phyloP scores from a whole-genome alignment of 1,284 basidiomycete genomes.

The Boletus austroedulis region DNA sequence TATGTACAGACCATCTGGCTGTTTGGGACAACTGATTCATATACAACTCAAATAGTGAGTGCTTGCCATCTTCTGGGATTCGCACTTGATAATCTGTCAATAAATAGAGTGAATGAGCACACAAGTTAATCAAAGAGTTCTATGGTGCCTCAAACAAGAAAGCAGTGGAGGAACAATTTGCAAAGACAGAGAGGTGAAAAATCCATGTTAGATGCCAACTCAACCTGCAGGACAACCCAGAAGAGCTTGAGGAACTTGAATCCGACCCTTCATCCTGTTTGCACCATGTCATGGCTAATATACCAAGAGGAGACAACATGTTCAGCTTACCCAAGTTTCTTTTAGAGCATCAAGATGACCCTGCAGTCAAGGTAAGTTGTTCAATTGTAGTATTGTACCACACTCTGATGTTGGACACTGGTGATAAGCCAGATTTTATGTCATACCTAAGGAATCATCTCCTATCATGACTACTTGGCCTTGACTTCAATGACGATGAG shows the following conservation, averaged over 20 bases:
- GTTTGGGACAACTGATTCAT: neutral
- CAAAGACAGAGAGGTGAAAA: neutral
- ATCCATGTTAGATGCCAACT: neutral
- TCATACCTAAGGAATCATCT: slow-evolving; percentile 15
- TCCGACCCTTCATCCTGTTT: neutral
- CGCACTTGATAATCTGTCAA: no score
- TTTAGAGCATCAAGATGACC: slow-evolving; percentile 5
- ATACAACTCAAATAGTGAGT: slow-evolving; percentile 2
- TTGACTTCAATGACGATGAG: slow-evolving; percentile 13
- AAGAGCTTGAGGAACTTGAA: no score
- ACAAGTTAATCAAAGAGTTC: neutral
- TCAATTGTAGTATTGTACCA: neutral
- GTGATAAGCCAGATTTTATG: slow-evolving; percentile 14
- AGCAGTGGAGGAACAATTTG: neutral
- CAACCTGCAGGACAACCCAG: no score
- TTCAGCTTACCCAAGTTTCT: slow-evolving; percentile 1
- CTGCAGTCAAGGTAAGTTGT: slow-evolving; percentile 8
- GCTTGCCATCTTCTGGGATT: no score
- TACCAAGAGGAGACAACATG: neutral
- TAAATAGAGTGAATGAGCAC: neutral
- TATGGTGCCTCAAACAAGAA: slow-evolving; percentile 1
- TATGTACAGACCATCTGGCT: neutral
- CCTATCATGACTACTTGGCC: neutral
- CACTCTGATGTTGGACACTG: neutral
- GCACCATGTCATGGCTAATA: neutral